Evolutionary conservation across 805 yeast genomes (phyloP), one percentile per base, ranked within the genome.

Genomic region (Zygoascus flipseniorum): DNA sequence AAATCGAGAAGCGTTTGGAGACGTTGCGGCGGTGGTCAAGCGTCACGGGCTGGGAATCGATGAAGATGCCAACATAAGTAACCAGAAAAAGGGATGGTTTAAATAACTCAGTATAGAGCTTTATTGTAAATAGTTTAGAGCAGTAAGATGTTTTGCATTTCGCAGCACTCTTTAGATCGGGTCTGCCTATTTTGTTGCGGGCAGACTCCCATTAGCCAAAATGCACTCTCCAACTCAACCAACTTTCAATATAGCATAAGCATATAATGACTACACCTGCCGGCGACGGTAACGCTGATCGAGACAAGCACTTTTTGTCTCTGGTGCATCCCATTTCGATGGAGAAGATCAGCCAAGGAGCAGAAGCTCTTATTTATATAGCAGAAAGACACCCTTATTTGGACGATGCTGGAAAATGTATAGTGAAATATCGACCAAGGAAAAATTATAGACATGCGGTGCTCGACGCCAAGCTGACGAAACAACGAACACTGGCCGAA

Each of bases 361-460:
- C 97, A 1, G 97, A 89, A 66, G 95, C 96, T 0, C 74, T 88
- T 10, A 89, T 88, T 1, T 86, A 86, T 66, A 65, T 72, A 11
- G 76, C 92, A 0, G 55, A 66, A 1, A 64, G 65, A 1, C 96
- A 89, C 66, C 96, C 96, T 26, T 89, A 85, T 63, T 62, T 76
- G 26, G 56, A 58, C 13, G 31, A 59, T 1, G 54, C 56, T 5
- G 51, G 62, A 3, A 66, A 71, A 52, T 85, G 74, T 65, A 82
- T 92, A 39, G 74, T 89, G 56, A 93, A 93, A 67, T 90, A 77
- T 67, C 77, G 99, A 58, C 97, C 99, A 1, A 79, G 83, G 23
- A 93, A 93, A 65, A 81, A 85, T n/a, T 93, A 93, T 65, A 76
- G 99, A 64, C 96, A 93, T 62, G 89, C 89, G 3, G 76, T 76